Conservation (phyloP, 805 yeast species). For the Saccharomycopsis olivae region DNA sequence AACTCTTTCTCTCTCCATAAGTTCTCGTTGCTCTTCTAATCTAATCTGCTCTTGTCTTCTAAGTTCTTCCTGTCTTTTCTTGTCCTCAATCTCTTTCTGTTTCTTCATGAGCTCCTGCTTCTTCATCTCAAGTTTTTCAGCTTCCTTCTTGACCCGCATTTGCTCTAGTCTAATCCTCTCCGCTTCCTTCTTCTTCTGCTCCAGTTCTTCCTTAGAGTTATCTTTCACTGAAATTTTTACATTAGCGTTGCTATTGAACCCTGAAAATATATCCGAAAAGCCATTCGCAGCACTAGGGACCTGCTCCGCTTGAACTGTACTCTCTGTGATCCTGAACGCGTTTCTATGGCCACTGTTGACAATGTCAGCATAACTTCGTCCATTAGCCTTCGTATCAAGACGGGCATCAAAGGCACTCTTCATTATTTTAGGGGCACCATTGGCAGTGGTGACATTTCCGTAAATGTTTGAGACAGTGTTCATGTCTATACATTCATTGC, state of each 20-base stretch:
- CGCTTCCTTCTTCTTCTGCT: not conserved
- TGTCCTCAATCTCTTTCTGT: not conserved
- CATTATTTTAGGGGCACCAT: constrained; percentile 29
- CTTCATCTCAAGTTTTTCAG: constrained; percentile 4
- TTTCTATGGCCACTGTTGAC: constrained; percentile 29
- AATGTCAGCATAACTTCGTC: constrained; percentile 24
- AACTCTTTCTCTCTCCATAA: constrained; percentile 10
- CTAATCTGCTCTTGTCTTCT: constrained; percentile 3
- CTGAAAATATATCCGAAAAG: not conserved
- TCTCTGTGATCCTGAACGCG: constrained; percentile 12
- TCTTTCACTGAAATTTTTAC: not conserved
- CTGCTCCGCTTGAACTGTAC: not conserved
- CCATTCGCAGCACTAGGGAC: not conserved
- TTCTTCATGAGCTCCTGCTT: constrained; percentile 9
- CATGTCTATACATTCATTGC: constrained; percentile 31
- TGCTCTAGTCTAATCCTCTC: not conserved
- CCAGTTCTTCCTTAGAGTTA: not conserved
- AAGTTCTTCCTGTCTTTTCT: constrained; percentile 1
- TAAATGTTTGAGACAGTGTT: constrained; percentile 18
- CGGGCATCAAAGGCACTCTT: constrained; percentile 36
- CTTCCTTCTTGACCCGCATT: not conserved
- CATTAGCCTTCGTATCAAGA: constrained; percentile 31
- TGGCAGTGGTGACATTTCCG: constrained; percentile 10
- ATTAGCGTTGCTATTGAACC: too few species aligned
- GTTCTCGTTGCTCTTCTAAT: constrained; percentile 4